Evolutionary conservation across 768 basidiomycete species (phyloP), one percentile per base, ranked within the genome.

Genomic region (Saitozyma sp.): DNA sequence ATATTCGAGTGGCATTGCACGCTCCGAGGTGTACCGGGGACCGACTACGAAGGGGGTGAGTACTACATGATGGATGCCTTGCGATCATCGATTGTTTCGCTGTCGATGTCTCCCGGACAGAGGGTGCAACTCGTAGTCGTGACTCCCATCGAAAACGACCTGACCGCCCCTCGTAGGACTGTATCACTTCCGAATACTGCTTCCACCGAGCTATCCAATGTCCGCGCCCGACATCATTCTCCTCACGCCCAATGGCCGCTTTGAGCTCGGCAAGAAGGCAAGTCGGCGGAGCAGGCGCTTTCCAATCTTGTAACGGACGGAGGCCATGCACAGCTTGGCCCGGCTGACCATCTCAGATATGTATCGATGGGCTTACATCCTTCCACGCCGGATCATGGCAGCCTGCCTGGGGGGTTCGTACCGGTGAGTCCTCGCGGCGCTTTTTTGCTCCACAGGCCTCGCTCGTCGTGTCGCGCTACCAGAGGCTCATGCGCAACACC

Each of bases 311-410:
- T 38, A 40, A 17, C 43, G 51, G 54, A 57, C 19, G 29, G 29
- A 29, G 29, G 29, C 29, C 2, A 29, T 29, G 29, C 29, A 29
- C 29, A 29, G 29, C 29, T 29, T 29, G 29, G 29, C 29, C 29
- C 29, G 29, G 50, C 58, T 50, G 37, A 52, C 52, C 14, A 14
- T 40, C 29, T 29, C 50, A 75, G 77, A 79, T 80, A 42, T 78
- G 77, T 60, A 76, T 71, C 48, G 79, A 80, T 53, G 79, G 79
- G 5, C 58, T 80, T 40, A 77, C 70, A 39, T 56, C 59, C 41
- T 79, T 95, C 82, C 93, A 97, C 68, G 91, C 93, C 79, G 95
- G 97, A 69, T 83, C 91, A 40, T 98, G 95, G 95, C 93, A 97
- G 79, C 95, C 95, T 43, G 92, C 92, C 29, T 98, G 95, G 95